phyloP scores from a whole-genome alignment of 2,329 filamentous ascomycete species.

The Verticillium isaacii region DNA sequence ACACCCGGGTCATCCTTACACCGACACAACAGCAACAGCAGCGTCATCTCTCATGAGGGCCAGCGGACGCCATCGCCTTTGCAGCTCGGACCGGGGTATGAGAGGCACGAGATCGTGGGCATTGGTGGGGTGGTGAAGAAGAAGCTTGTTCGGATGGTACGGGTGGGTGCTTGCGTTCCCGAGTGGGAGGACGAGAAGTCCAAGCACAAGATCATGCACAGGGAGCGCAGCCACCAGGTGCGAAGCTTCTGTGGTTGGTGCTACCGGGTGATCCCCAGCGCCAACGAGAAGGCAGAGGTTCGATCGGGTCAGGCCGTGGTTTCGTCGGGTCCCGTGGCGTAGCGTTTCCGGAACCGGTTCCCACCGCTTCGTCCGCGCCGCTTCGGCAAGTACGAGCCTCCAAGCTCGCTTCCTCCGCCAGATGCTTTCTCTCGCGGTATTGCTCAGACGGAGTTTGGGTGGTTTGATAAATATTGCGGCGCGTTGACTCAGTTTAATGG shows the following conservation, averaged over 20 bases:
- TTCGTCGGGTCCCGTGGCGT: neutral
- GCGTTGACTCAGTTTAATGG: neutral
- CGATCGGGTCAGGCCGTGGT: conserved; percentile 3
- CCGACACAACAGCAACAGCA: conserved; percentile 9
- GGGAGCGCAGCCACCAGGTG: conserved; percentile 63
- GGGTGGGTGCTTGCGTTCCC: conserved; percentile 77
- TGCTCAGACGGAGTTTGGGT: neutral
- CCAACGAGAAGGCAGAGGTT: conserved; percentile 18
- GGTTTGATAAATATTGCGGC: neutral
- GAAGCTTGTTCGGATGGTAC: conserved; percentile 77
- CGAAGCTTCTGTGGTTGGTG: conserved; percentile 96
- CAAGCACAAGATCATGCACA: conserved; percentile 58
- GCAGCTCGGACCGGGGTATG: conserved; percentile 66
- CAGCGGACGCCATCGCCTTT: conserved; percentile 40
- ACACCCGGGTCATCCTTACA: conserved; percentile 2
- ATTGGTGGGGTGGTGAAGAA: conserved; percentile 85
- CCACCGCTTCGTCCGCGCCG: neutral
- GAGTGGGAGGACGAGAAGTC: conserved; percentile 78
- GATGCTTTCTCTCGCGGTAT: neutral
- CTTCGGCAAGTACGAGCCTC: neutral
- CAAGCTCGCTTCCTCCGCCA: neutral
- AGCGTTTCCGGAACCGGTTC: neutral
- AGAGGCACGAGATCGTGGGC: conserved; percentile 83
- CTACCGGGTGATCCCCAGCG: conserved; percentile 64
- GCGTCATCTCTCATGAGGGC: conserved; percentile 15